Evolutionary conservation across 2,329 filamentous ascomycete genomes (phyloP), one percentile per base, ranked within the genome.

Genomic region (Xenosphaeropsis pyriputrescens): DNA sequence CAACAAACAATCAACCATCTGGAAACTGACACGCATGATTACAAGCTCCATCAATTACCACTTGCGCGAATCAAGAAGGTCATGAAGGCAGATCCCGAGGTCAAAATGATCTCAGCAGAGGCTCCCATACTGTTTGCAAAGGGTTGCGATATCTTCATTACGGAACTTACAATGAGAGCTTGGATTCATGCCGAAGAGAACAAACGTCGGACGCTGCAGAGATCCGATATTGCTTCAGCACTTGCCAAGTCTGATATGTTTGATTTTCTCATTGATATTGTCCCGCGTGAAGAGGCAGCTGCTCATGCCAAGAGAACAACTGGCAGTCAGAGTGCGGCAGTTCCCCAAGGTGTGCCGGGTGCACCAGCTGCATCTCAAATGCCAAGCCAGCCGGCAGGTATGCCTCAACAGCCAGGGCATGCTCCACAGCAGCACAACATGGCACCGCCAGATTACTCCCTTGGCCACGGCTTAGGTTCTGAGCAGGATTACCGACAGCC

Each of bases 121-220:
- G 91, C 91, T 2, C 91, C 91, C 1, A 98, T 98, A 49, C 68
- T 98, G 12, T 98, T 98, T 53, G 91, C 91, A 37, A 98, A 98
- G 61, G 91, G 89, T 29, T 96, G 91, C 60, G 91, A 98, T 56
- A 95, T 96, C 55, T 98, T 98, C 64, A 98, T 98, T 55, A 95
- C 88, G 1, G 91, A 98, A 61, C 69, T 98, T 43, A 98, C 91
- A 6, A 98, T 98, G 91, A 85, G 91, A 46, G 91, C 91, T 34
- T 98, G 91, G 91, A 98, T 98, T 46, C 91, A 98, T 52, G 91
- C 91, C 13, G 91, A 98, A 57, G 91, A 98, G 62, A 98, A 98
- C 65, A 98, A 98, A 68, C 76, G 91, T 19, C 79, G 91, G 32
- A 98, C 91, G 1, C 67, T 98, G 31, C 91, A 98, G 61, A 77